Base-by-base conservation (phyloP, 2,329 filamentous ascomycete species). In the Thermothelomyces thermophilus region DNA sequence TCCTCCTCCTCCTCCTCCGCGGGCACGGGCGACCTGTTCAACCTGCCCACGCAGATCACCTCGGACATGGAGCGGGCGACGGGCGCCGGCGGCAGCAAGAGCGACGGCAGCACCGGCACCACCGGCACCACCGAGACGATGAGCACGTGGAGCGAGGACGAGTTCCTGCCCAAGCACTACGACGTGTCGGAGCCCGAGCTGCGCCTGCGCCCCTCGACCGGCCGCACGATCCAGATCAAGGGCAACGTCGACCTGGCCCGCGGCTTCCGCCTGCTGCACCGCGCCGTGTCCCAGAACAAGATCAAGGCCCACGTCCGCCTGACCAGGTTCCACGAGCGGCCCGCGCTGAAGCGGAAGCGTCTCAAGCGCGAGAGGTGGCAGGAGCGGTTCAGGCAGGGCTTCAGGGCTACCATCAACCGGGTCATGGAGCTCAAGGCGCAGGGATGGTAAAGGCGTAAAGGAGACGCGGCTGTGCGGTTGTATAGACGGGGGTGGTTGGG, bases 321-420 rank as follows among this genome's bases (percentile, higher is more conserved):
- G 55, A 87, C 93, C 68, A 73, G 74, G 56, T 87, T 81, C 61
- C 84, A 94, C 66, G 87, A 93, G 73, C 72, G 88, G 41, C 76
- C 77, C 0, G 88, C 87, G 2, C 61, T 88, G 61, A 89, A 86
- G 77, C 76, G 83, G 67, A 94, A 93, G 80, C 77, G 87, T 61
- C 68, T 89, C 58, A 73, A 71, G 65, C 82, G 79, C 52, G 73
- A 84, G 72, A 74, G 87, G 54, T 90, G 86, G 84, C 75, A 79
- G 64, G 70, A 58, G 56, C 77, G 80, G 52, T 93, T 91, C 68
- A 82, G 79, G 73, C 65, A 66, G 28, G 84, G 82, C 3, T 90
- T 93, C 68, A 75, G 72, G 65, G 75, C 76, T 5, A 79, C 81
- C 10, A 77, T 87, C 7, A 64, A 61, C 35, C 73, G 86, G 57